Evolutionary conservation across 352 stramenopile species (phyloP).

Genomic region (Phytophthora pinifolia): DNA sequence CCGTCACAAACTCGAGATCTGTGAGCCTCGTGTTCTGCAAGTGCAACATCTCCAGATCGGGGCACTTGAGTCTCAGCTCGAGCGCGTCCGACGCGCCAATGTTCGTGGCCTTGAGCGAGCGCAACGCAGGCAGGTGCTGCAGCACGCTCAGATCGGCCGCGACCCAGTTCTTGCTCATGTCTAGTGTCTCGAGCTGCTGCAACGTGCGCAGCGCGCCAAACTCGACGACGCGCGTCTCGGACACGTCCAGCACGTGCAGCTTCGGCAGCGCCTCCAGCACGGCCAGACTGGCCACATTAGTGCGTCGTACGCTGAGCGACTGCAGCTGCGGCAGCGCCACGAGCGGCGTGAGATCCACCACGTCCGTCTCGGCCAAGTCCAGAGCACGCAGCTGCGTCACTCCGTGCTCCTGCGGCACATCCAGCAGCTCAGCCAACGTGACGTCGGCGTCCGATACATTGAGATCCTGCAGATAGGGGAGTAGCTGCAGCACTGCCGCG

Average conservation of each 20-base stretch:
- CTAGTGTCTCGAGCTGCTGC: slow-evolving; percentile 32
- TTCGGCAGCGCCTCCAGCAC: slow-evolving; percentile 30
- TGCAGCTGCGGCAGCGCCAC: slow-evolving; percentile 31
- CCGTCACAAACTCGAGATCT: slow-evolving; percentile 35
- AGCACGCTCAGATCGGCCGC: slow-evolving; percentile 31
- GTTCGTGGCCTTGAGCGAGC: slow-evolving; percentile 39
- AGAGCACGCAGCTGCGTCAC: slow-evolving; percentile 23
- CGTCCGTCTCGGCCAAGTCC: slow-evolving; percentile 37
- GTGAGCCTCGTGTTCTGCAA: slow-evolving; percentile 46
- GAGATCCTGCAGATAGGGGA: slow-evolving; percentile 38
- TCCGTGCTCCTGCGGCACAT: slow-evolving; percentile 6
- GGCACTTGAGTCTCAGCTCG: slow-evolving; percentile 30
- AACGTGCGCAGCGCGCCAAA: slow-evolving; percentile 30
- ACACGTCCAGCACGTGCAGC: slow-evolving; percentile 42
- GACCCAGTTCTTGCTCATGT: slow-evolving; percentile 55
- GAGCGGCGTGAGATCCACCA: slow-evolving; percentile 33
- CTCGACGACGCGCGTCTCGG: slow-evolving; percentile 41
- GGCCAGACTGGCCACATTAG: slow-evolving; percentile 31
- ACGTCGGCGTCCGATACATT: slow-evolving; percentile 39
- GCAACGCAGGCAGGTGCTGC: slow-evolving; percentile 27
- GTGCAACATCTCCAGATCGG: slow-evolving; percentile 35
- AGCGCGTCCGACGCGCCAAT: slow-evolving; percentile 36
- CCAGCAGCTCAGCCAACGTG: slow-evolving; percentile 28
- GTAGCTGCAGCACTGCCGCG: slow-evolving; percentile 33
- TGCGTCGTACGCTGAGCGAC: slow-evolving; percentile 37